These are phyloP conservation scores for Quercus aquifolioides DNA, from an alignment of 306 rosid genomes.

Conservation along the genomic window DNA sequence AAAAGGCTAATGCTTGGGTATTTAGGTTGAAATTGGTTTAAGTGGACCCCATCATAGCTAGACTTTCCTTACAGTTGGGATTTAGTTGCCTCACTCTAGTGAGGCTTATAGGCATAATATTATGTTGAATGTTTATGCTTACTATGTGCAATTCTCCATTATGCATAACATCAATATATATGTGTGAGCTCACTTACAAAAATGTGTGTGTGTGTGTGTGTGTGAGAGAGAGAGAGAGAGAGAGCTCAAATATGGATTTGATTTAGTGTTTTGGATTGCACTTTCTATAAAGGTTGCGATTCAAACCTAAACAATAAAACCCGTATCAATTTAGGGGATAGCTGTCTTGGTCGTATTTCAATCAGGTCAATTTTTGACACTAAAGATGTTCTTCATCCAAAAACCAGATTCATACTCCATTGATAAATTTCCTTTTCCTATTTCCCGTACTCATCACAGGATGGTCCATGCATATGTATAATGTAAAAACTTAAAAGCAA, in stretches of 20 bases:
- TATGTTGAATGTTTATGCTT: no score
- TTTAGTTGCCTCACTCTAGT: background rate
- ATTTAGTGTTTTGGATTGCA: background rate
- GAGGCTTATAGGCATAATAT: background rate
- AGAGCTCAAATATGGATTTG: background rate
- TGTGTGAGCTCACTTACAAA: no score
- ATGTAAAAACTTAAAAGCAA: background rate
- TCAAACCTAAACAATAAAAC: background rate
- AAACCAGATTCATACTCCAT: background rate
- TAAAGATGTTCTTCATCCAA: background rate
- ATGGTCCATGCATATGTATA: background rate
- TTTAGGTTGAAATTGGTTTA: background rate
- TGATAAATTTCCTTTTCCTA: background rate
- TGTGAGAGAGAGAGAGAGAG: no score
- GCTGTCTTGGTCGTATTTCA: background rate
- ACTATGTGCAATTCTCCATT: no score
- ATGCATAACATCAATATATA: no score
- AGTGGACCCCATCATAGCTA: background rate
- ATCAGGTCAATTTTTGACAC: background rate
- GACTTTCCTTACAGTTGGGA: background rate
- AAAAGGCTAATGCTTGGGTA: background rate
- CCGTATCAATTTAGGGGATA: background rate
- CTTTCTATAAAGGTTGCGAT: background rate
- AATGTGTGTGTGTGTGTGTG: no score
- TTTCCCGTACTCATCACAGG: background rate